Percentiles rank a stretch among this genome's conserved stretches.
These are phyloP conservation scores for Cladophialophora carrionii DNA, from an alignment of 2,329 filamentous ascomycete species.

Conservation along the genomic window DNA sequence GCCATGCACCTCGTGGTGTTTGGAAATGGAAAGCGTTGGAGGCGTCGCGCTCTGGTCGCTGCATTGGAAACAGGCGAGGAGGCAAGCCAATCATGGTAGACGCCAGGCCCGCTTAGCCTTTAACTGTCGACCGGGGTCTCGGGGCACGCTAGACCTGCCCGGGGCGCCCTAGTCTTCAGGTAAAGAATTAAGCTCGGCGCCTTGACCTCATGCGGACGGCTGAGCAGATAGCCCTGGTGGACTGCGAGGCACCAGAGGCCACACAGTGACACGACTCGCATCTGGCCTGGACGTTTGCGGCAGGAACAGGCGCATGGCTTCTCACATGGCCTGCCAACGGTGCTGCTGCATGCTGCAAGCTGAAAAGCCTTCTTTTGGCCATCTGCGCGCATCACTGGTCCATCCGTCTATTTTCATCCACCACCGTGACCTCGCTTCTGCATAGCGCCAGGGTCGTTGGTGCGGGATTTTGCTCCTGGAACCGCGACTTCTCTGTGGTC, in stretches of 20 bases:
- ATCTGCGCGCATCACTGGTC: conserved; percentile 8
- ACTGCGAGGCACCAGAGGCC: conserved; percentile 7
- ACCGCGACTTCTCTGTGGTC: neutral
- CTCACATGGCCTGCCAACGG: conserved; percentile 14
- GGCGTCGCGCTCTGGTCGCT: conserved; percentile 4
- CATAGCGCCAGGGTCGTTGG: conserved; percentile 8
- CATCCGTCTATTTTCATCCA: conserved; percentile 28
- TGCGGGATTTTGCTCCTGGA: conserved; percentile 7
- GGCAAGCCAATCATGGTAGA: conserved; percentile 16
- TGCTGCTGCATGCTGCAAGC: conserved; percentile 20
- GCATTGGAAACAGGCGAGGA: conserved; percentile 11
- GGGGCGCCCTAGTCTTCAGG: conserved; percentile 3
- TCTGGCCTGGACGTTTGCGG: conserved; percentile 17
- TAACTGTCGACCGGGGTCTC: neutral
- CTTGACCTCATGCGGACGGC: conserved; percentile 24
- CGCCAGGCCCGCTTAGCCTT: neutral
- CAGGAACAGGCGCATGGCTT: conserved; percentile 24
- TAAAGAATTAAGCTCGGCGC: conserved; percentile 20
- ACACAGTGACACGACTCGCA: conserved; percentile 3
- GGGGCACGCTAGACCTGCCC: neutral
- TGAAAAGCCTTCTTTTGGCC: conserved; percentile 18
- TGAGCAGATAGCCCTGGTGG: conserved; percentile 18
- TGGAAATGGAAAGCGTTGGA: conserved; percentile 19
- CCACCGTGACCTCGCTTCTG: conserved; percentile 28
- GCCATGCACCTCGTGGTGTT: neutral